Percentiles rank a stretch among this genome's conserved stretches.
Evolutionary conservation across 148 eudicot species (phyloP).

Genomic region (Euryodendron excelsum): DNA sequence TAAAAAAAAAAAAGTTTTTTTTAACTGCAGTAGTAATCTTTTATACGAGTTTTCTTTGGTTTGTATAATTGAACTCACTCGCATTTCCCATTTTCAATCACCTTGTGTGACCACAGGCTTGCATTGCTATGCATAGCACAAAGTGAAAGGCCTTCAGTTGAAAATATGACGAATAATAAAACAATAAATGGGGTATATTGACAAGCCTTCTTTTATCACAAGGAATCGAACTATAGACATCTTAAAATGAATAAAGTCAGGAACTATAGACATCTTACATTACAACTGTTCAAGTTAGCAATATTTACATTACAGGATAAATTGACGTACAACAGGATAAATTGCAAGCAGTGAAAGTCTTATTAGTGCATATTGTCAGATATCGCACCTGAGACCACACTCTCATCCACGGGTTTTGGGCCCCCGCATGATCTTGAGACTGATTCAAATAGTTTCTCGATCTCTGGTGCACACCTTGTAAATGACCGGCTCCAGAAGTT

Average conservation of each 20-base stretch:
- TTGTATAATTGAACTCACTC: too few species aligned
- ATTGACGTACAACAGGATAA: neutral
- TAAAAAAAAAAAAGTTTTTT: too few species aligned
- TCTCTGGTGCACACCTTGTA: conserved; percentile 92
- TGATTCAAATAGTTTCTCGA: conserved; percentile 84
- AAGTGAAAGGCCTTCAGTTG: neutral
- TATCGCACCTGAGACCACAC: conserved; percentile 64
- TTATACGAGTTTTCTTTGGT: too few species aligned
- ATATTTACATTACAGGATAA: too few species aligned
- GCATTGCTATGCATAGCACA: neutral
- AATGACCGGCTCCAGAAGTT: conserved; percentile 83
- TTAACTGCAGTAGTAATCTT: too few species aligned
- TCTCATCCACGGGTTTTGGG: conserved; percentile 76
- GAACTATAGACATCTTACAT: too few species aligned
- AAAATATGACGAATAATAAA: neutral
- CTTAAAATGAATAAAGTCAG: neutral
- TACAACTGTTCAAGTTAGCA: too few species aligned
- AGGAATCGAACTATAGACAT: too few species aligned
- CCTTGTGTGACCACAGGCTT: neutral
- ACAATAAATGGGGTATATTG: neutral
- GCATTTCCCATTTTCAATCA: neutral
- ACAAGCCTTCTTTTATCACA: neutral
- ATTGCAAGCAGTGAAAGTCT: neutral
- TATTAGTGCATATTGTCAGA: conserved; percentile 53
- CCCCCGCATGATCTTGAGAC: conserved; percentile 94